Evolutionary conservation across 2,329 filamentous ascomycete genomes (phyloP), one percentile per base, ranked within the genome.

Genomic region (Fusarium sublunatum): DNA sequence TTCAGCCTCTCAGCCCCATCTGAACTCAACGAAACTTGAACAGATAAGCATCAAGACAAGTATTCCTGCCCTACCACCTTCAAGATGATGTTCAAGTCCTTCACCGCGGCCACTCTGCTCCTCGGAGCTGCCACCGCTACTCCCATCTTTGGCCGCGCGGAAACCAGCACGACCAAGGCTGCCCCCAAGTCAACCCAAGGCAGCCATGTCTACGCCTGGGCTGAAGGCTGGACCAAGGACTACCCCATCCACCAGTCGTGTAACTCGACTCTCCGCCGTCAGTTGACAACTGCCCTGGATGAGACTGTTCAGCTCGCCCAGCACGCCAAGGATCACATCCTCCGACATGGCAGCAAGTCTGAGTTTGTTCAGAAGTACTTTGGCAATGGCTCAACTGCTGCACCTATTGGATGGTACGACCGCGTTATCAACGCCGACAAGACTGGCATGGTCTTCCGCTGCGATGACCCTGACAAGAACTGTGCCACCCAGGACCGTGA

Each of bases 391-490:
- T 78, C 86, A 5, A 85, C 86, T 3, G 82, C 82, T 22, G 80
- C 83, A 60, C 82, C 85, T 4, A 79, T 88, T 38, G 89, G 88
- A 5, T 88, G 86, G 79, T 88, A 82, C 64, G 84, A 88, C 49
- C 82, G 84, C 55, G 78, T 91, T 29, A 78, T 85, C 66, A 80
- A 80, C 39, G 86, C 81, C 2, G 82, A 90, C 73, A 85, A 85
- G 69, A 76, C 77, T 0, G 80, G 78, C 25, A 79, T 88, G 41
- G 70, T 86, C 15, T 90, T 91, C 79, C 84, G 88, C 19, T 91
- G 89, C 66, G 89, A 91, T 58, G 85, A 91, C 64, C 82, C 85
- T 0, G 89, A 91, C 65, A 76, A 80, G 19, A 91, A 91, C 76
- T 91, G 88, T 67, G 75, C 63, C 6, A 81, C 71, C 10, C 82